Percentiles rank a stretch among this genome's conserved stretches.
Evolutionary conservation across 768 basidiomycete genomes (phyloP).

Genomic region (Lactarius akahatsu): DNA sequence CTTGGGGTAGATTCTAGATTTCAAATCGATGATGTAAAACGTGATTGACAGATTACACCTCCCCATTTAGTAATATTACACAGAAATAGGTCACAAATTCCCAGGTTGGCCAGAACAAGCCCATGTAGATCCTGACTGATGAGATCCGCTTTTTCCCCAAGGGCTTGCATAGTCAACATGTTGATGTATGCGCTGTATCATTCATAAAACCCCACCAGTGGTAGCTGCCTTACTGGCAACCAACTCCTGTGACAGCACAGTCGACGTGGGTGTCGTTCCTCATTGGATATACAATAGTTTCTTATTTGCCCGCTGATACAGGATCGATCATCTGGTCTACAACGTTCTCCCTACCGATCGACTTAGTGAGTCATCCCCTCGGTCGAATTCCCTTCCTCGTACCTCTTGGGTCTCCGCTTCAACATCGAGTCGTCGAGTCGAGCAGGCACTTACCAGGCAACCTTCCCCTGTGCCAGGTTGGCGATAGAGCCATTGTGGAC

Average conservation of each 20-base stretch:
- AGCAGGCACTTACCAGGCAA: not conserved
- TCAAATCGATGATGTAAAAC: slow-evolving; percentile 3
- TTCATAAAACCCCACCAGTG: too few species aligned
- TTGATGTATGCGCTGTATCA: too few species aligned
- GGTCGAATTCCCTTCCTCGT: not conserved
- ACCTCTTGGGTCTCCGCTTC: not conserved
- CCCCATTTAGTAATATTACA: not conserved
- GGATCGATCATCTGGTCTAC: not conserved
- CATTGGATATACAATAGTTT: not conserved
- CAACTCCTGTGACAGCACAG: not conserved
- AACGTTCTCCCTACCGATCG: not conserved
- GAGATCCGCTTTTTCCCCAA: too few species aligned
- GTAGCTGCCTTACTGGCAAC: not conserved
- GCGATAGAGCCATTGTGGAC: not conserved
- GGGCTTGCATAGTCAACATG: not conserved
- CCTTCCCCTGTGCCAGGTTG: not conserved
- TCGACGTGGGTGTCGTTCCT: not conserved
- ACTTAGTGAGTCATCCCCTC: not conserved
- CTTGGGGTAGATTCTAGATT: not conserved
- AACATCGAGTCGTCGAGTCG: not conserved
- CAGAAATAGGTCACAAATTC: not conserved
- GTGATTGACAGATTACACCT: not conserved
- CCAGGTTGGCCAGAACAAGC: too few species aligned
- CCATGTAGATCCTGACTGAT: too few species aligned
- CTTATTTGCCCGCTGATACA: not conserved